Conservation (phyloP, 164 flowering plant genomes). For the Berberis thunbergii region DNA sequence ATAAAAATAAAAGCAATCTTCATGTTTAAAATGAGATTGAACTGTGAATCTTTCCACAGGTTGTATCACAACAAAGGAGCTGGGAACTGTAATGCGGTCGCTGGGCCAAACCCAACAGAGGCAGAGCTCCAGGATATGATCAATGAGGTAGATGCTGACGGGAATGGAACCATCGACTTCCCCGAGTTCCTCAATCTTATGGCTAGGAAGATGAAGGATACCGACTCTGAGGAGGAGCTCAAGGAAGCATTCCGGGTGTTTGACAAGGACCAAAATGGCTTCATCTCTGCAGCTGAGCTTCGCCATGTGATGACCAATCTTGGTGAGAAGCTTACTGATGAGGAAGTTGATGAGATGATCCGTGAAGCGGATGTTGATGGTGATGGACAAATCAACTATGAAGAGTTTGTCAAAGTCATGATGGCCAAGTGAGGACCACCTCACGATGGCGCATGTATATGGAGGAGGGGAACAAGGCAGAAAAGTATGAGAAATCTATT, state of each 20-base stretch:
- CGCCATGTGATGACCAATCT: slow-evolving; percentile 77
- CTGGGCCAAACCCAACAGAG: no score
- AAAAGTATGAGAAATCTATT: no score
- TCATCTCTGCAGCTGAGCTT: slow-evolving; percentile 81
- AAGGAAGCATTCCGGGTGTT: slow-evolving; percentile 77
- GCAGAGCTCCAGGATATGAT: no score
- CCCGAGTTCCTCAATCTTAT: slow-evolving; percentile 77
- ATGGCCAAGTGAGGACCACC: slow-evolving; percentile 77
- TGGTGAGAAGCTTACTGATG: slow-evolving; percentile 73
- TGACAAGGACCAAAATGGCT: slow-evolving; percentile 80
- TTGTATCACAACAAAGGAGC: no score
- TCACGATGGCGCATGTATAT: slow-evolving; percentile 13
- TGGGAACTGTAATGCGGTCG: no score
- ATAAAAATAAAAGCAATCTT: no score
- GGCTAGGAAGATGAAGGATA: slow-evolving; percentile 82
- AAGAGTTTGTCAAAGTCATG: slow-evolving; percentile 77
- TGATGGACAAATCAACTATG: slow-evolving; percentile 72
- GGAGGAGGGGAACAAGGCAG: no score
- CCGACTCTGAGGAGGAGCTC: slow-evolving; percentile 80
- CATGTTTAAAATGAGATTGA: no score
- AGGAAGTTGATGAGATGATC: slow-evolving; percentile 78
- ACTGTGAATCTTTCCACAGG: no score
- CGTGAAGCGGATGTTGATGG: slow-evolving; percentile 78
- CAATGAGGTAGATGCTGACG: slow-evolving; percentile 50
- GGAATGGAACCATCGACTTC: slow-evolving; percentile 76